Base-by-base conservation (phyloP, 1,139 yeast genomes). In the Candida frijolesensis region DNA sequence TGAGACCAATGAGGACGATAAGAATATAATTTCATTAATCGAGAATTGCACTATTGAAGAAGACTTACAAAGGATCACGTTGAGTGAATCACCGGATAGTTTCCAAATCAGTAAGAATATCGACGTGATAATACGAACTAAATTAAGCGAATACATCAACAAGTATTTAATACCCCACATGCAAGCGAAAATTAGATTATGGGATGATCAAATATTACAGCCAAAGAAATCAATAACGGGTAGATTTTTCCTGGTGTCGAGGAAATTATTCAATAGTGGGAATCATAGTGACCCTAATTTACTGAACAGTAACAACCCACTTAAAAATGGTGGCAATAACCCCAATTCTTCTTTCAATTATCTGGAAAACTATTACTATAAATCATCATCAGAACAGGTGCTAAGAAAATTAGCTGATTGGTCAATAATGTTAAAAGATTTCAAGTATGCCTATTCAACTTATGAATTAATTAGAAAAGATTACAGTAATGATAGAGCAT, bases 341-440 rank as follows among this genome's bases (percentile, higher is more conserved):
- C 45, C 48, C 25, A 43, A 49, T 11, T 32, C 48, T 14, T 52
- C 67, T 5, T 76, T 64, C 56, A 82, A 82, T 60, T 59, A 74
- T 22, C 66, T 65, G n/a, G 77, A 75, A 32, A 81, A 80, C 35
- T 82, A 72, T 54, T 89, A 88, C 63, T 71, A 78, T 49, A 80
- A 80, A 45, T 70, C 83, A 1, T 76, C 92, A 0, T 81, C 87
- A 0, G 97, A 91, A 60, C 89, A 90, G 59, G 78, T 82, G 45
- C 76, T 91, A 33, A 73, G 98, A 47, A 87, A 88, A 61, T 71
- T 94, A 41, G 98, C 96, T 0, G 99, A 94, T 66, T 90, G 96
- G 90, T 84, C 94, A 7, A 82, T 94, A 59, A 89, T 94, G 82
- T 71, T 92, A 22, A 82, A 92, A 44, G 97, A 94, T 68, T 94